These are phyloP conservation scores for Microdochium trichocladiopsis DNA, from an alignment of 2,329 filamentous ascomycete genomes.

Conservation along the genomic window DNA sequence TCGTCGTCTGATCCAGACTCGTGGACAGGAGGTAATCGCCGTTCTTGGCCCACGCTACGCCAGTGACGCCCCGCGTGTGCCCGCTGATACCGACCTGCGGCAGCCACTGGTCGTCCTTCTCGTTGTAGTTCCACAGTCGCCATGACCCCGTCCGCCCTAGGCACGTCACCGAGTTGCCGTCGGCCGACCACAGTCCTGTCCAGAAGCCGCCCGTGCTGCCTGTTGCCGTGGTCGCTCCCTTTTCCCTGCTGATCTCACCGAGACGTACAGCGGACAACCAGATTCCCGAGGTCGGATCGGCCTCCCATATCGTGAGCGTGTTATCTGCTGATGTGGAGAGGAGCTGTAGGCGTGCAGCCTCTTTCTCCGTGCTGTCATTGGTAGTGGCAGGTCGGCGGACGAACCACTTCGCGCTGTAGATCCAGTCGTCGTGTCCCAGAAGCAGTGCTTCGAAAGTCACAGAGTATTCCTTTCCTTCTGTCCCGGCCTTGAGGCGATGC, in stretches of 20 bases:
- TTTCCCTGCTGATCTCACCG: constrained; percentile 89
- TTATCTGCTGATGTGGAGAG: constrained; percentile 93
- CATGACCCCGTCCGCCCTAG: constrained; percentile 90
- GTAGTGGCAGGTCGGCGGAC: constrained; percentile 31
- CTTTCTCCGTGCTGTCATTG: not conserved
- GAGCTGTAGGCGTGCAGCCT: constrained; percentile 51
- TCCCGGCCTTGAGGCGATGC: constrained; percentile 55
- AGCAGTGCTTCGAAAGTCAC: constrained; percentile 91
- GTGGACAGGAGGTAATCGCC: constrained; percentile 86
- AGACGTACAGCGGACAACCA: constrained; percentile 84
- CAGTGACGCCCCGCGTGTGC: constrained; percentile 75
- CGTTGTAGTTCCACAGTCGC: constrained; percentile 71
- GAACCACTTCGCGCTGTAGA: constrained; percentile 81
- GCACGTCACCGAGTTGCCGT: constrained; percentile 67
- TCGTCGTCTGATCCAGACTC: constrained; percentile 85
- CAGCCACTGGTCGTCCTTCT: constrained; percentile 60
- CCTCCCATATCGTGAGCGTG: constrained; percentile 87
- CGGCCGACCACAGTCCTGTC: constrained; percentile 86
- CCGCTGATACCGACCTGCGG: constrained; percentile 74
- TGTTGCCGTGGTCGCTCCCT: constrained; percentile 92
- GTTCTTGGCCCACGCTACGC: constrained; percentile 74
- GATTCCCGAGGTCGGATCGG: constrained; percentile 75
- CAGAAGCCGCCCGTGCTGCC: constrained; percentile 95
- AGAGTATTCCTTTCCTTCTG: constrained; percentile 57
- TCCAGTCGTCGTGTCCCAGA: constrained; percentile 96